These are phyloP conservation scores for Ophiocordyceps camponoti-saundersi DNA, from an alignment of 2,329 filamentous ascomycete genomes.

Conservation along the genomic window DNA sequence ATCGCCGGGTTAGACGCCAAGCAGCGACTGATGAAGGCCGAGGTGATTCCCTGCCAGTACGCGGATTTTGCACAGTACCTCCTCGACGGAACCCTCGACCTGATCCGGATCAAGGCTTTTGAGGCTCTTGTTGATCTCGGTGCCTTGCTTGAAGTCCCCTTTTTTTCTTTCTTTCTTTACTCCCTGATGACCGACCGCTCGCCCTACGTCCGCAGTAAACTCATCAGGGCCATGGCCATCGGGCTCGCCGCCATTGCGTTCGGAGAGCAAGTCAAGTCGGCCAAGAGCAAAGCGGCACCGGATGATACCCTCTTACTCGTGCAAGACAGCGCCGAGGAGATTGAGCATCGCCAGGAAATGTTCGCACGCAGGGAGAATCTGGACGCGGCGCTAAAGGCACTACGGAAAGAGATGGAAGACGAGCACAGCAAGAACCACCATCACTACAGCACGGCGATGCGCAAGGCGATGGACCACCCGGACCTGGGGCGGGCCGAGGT, in stretches of 20 bases:
- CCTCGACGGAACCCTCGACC: slow-evolving; percentile 44
- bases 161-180: slow-evolving; percentile 40
- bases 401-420: slow-evolving; percentile 26
- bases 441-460: slow-evolving; percentile 23
- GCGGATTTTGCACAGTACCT: slow-evolving; percentile 46
- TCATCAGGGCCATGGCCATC: slow-evolving; percentile 40
- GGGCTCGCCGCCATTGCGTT: slow-evolving; percentile 48
- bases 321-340: slow-evolving; percentile 26
- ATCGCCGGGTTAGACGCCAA: slow-evolving; percentile 45
- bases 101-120: slow-evolving; percentile 49
- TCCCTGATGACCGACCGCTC: slow-evolving; percentile 45
- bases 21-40: slow-evolving; percentile 44
- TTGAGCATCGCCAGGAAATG: slow-evolving; percentile 43
- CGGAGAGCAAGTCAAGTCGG: slow-evolving; percentile 36
- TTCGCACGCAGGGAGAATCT: slow-evolving; percentile 49
- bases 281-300: slow-evolving; percentile 18
- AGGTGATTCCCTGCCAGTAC: slow-evolving; percentile 36
- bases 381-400: slow-evolving; percentile 31
- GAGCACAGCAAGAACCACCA: slow-evolving; percentile 19
- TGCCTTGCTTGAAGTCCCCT: slow-evolving; percentile 33
- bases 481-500: slow-evolving; percentile 22
- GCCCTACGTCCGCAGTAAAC: slow-evolving; percentile 41
- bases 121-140: slow-evolving; percentile 48
- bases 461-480: slow-evolving; percentile 22
- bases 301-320: slow-evolving; percentile 23